Base-by-base conservation (phyloP, 306 rosid species). In the Ammopiptanthus mongolicus region DNA sequence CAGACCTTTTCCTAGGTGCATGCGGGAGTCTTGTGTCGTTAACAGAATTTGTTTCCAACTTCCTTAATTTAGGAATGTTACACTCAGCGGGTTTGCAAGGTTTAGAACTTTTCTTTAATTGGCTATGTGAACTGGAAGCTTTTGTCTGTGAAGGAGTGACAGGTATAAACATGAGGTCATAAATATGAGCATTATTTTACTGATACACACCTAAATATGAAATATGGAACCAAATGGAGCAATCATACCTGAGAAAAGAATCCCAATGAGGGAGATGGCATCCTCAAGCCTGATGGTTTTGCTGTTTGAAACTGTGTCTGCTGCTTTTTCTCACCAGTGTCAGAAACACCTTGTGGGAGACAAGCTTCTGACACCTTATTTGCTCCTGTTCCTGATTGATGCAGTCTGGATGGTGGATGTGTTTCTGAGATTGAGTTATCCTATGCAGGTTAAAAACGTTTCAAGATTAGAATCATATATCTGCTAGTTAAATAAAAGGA, bases 211-310 rank as follows among this genome's bases (percentile, higher is more conserved):
- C 64, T 41, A 37, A 61, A 12, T 46, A 48, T 29, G 47, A 62
- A 84, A 68, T 63, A 7, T 10, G 39, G 29, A 69, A 78, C 55
- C 73, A 18, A 57, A 37, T 37, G 64, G 46, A 61, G 44, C 44
- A 57, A 71, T 25, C 57, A 81, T 80, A 95, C 98, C 87, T 86
- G 95, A 77, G 86, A 77, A 65, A 95, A 95, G 85, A 83, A 95
- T 75, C 89, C 87, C 80, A 95, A 68, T 1, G 98, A 91, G 28
- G 98, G 98, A 74, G 98, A 90, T 69, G 98, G 98, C 98, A 83
- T 91, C 82, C 98, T 82, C 63, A 91, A 76, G 83, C 97, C 93
- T 44, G 98, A 91, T 47, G 88, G 91, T 78, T 86, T 95, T 77
- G 85, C 73, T 12, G 85, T 59, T 70, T 74, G 92, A 29, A 64